Evolutionary conservation across 805 yeast genomes (phyloP), one percentile per base, ranked within the genome.

Genomic region (Saitoella complicata): DNA sequence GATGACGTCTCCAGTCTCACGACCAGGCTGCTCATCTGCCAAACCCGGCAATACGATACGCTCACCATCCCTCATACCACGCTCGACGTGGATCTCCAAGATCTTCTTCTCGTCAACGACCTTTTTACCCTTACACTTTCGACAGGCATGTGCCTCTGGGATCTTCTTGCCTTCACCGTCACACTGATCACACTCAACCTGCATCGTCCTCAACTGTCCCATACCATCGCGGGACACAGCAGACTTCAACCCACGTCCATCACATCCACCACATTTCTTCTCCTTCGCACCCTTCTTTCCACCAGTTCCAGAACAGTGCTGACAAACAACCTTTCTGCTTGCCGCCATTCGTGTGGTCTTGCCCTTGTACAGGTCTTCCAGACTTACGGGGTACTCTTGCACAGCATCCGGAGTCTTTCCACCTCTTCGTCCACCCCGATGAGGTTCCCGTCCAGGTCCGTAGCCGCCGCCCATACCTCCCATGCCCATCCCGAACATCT

Each of bases 291-390:
- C 65, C 50, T 75, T 61, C 50, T 72, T 75, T 47, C 81, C 77
- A 1, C 96, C 96, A 0, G 72, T 62, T 42, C 96, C 96, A 37
- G 69, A 64, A 63, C 98, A 88, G 35, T 62, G 55, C 4, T 68
- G 60, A 65, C 98, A 88, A 1, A 86, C 61, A 7, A 80, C 67
- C 54, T 80, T 73, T 58, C 95, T 72, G 2, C 79, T 73, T 2
- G 81, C 71, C 3, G 81, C 71, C 55, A 82, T 72, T 56, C 82
- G 82, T 49, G 86, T 70, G 6, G 78, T 73, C 58, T 83, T 83
- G 4, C 97, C 95, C 51, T 75, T 76, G 66, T 74, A 86, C 38
- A 83, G 61, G 47, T 85, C 94, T 45, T 76, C 82, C 49, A 85
- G 61, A 0, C 81, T 67, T 8, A 87, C 73, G 4, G 71, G 72